Evolutionary conservation across 306 rosid species (phyloP), one percentile per base, ranked within the genome.

Genomic region (Vigna angularis): DNA sequence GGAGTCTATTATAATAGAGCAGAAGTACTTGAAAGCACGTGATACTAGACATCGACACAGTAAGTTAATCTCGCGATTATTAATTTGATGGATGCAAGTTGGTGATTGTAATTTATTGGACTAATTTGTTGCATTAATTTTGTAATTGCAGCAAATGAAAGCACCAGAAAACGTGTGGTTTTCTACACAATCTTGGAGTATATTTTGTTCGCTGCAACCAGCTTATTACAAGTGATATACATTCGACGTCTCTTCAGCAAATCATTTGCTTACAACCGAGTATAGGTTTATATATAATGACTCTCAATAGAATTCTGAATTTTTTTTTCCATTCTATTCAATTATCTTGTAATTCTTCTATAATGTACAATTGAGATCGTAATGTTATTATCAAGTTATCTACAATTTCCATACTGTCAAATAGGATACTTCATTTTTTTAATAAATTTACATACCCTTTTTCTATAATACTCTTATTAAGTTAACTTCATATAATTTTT

Each of bases 1-100:
- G 81, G 97, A 93, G 73, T 84, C 97, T 0, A 90, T 95, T 62
- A 86, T 89, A 62, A 65, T 94, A 4, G 97, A 95, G 80, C 98
- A 95, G 71, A 95, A 89, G 79, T 93, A 90, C 78, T 85, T 95
- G 89, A 95, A 85, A 78, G 97, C 98, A 66, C 96, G 98, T 7
- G 98, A 95, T 83, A 61, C 91, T 55, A 94, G 99, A 52, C 98
- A 93, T 62, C 91, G 98, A 75, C 74, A 26, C 70, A 95, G 99
- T 95, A 88, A 84, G 99, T 87, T 36, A 57, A 32, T 84, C 67
- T 26, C 28, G 28, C 28, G 28, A 26, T 26, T 26, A 26, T 26
- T 26, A 26, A 26, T 26, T 26, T 26, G 3, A 2, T 26, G 26
- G 26, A 24, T 24, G 56, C 20, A 26, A 17, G 17, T 47, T 32